Conservation (phyloP, 2,329 filamentous ascomycete genomes). For the Colletotrichum higginsianum region DNA sequence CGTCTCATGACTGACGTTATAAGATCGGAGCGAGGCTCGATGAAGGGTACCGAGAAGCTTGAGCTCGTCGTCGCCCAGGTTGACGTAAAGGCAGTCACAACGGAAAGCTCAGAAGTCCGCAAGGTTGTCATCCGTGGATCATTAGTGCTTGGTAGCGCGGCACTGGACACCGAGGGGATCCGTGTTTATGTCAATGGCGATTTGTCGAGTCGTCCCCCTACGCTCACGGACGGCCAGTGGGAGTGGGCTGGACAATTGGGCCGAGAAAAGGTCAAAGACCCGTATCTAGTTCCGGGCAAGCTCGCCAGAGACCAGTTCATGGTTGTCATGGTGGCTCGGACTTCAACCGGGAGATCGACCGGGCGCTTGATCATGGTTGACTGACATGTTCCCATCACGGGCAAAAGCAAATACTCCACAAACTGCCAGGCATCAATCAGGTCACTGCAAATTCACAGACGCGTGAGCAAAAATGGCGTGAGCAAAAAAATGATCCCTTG, state of each 20-base stretch:
- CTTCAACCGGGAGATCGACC: constrained; percentile 5
- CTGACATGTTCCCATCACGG: not conserved
- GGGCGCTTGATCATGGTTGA: constrained; percentile 14
- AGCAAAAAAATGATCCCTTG: not conserved
- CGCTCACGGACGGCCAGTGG: not conserved
- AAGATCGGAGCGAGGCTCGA: not conserved
- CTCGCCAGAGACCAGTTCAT: constrained; percentile 26
- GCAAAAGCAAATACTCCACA: no score
- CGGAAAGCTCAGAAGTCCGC: not conserved
- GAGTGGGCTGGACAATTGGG: constrained; percentile 5
- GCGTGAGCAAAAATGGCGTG: not conserved
- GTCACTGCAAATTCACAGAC: not conserved
- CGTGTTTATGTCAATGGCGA: constrained; percentile 22
- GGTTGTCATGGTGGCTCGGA: constrained; percentile 13
- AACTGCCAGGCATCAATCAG: no score
- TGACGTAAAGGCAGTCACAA: not conserved
- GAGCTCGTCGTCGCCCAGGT: not conserved
- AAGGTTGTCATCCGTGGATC: constrained; percentile 1
- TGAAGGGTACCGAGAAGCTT: not conserved
- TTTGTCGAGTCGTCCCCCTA: not conserved
- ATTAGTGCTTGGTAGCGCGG: not conserved
- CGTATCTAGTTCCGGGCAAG: constrained; percentile 14
- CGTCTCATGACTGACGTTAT: not conserved
- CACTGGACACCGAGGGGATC: not conserved
- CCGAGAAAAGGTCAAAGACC: not conserved